A percentile compares a stretch with the other conserved stretches of the same genome.
phyloP scores from a whole-genome alignment of 2,329 filamentous ascomycete species.

The Fonsecaea erecta region DNA sequence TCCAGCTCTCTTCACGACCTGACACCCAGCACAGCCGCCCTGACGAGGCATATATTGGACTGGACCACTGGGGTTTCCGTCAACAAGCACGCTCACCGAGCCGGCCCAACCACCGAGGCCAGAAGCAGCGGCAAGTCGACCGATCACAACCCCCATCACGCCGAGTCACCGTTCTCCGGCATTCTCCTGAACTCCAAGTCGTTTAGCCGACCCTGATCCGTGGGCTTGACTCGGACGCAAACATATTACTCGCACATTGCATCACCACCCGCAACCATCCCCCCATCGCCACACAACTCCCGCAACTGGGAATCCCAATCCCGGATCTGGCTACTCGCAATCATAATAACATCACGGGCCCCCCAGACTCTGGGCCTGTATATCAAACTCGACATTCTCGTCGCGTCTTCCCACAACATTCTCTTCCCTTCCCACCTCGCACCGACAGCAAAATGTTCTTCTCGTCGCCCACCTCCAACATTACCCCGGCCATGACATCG shows the following conservation, averaged over 20 bases:
- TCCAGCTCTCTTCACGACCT: conserved; percentile 2
- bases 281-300: conserved; percentile 2
- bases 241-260: conserved; percentile 23
- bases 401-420: conserved; percentile 16
- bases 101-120: conserved; percentile 3
- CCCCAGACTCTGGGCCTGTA: conserved; percentile 8
- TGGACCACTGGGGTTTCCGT: conserved; percentile 17
- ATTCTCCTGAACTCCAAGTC: conserved; percentile 13
- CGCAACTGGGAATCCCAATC: conserved; percentile 25
- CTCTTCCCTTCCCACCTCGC: background rate
- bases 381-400: conserved; percentile 15
- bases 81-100: conserved; percentile 8
- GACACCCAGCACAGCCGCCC: conserved; percentile 9
- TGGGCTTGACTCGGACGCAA: conserved; percentile 5
- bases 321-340: conserved; percentile 24
- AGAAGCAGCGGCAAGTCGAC: conserved; percentile 22
- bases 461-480: conserved; percentile 36
- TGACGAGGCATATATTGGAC: conserved; percentile 18
- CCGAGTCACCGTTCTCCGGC: conserved; percentile 21
- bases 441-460: conserved; percentile 35
- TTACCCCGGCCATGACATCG: conserved; percentile 36
- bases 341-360: conserved; percentile 18
- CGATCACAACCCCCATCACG: conserved; percentile 26
- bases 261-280: conserved; percentile 32
- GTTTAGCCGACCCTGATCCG: conserved; percentile 16